Conservation (phyloP, 306 rosid genomes). For the Neltuma alba region DNA sequence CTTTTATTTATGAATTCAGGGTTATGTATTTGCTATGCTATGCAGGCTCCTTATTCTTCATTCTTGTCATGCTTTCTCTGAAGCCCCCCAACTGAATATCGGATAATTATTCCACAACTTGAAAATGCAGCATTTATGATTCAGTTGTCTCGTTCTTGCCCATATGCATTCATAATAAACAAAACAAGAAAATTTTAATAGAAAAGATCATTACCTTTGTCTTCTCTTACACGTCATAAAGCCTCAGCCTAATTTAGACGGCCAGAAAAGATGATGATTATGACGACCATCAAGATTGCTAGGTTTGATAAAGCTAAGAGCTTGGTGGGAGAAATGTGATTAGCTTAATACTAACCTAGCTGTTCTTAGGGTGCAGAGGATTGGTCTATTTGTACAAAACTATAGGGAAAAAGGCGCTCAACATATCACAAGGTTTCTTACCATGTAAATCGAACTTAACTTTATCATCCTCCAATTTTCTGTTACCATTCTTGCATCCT, state of each 20-base stretch:
- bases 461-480: too few species aligned
- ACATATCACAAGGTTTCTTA: too few species aligned
- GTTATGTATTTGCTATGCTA: background rate
- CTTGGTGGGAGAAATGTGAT: background rate
- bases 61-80: background rate
- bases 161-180: background rate
- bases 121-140: background rate
- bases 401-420: background rate
- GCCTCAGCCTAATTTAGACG: background rate
- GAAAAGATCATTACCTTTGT: background rate
- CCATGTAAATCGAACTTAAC: too few species aligned
- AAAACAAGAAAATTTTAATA: background rate
- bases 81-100: background rate
- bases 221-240: background rate
- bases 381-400: background rate
- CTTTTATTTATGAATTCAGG: background rate
- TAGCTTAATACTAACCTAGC: background rate
- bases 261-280: background rate
- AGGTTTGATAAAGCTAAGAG: background rate
- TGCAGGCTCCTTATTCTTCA: background rate
- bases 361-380: background rate
- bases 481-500: too few species aligned
- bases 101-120: background rate
- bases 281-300: background rate
- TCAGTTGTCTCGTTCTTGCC: background rate